Conservation (phyloP, 1,284 basidiomycete genomes). For the Singerocomus inundabilis region DNA sequence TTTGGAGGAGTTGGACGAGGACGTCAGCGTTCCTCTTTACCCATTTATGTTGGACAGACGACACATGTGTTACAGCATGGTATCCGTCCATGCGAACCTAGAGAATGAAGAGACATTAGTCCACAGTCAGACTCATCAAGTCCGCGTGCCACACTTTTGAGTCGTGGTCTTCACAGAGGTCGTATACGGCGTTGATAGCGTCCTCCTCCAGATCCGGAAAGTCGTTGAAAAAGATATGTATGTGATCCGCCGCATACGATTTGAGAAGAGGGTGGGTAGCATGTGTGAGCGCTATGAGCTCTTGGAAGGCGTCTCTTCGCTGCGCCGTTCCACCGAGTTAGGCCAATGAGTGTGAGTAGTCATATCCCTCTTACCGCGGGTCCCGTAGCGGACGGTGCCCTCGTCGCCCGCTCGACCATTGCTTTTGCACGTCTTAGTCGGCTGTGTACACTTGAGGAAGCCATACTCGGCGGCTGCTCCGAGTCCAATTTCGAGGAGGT, state of each 20-base stretch:
- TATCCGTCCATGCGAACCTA: constrained; percentile 71
- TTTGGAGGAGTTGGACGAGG: constrained; percentile 69
- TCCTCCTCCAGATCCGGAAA: constrained; percentile 70
- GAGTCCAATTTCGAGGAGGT: neutral
- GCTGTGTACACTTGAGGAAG: constrained; percentile 23
- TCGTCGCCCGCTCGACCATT: constrained; percentile 28
- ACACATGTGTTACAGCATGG: constrained; percentile 59
- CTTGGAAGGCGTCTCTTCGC: constrained; percentile 26
- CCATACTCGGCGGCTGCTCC: constrained; percentile 14
- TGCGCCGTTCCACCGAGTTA: constrained; percentile 7
- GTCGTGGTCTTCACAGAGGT: constrained; percentile 68
- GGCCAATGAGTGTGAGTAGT: constrained; percentile 1
- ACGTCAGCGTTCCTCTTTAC: constrained; percentile 72
- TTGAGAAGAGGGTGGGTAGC: constrained; percentile 37
- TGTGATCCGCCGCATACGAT: constrained; percentile 55
- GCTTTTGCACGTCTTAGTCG: constrained; percentile 15
- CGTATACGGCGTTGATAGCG: constrained; percentile 71
- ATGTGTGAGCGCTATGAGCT: constrained; percentile 31
- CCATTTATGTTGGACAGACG: constrained; percentile 55
- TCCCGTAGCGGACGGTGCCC: constrained; percentile 13
- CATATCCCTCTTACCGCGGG: constrained; percentile 22
- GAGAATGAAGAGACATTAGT: constrained; percentile 11
- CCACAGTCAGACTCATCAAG: constrained; percentile 1
- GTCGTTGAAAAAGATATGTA: constrained; percentile 58
- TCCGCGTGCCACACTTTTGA: constrained; percentile 40